Base-by-base conservation (phyloP, 352 stramenopile genomes). In the Phytophthora agathidicida region DNA sequence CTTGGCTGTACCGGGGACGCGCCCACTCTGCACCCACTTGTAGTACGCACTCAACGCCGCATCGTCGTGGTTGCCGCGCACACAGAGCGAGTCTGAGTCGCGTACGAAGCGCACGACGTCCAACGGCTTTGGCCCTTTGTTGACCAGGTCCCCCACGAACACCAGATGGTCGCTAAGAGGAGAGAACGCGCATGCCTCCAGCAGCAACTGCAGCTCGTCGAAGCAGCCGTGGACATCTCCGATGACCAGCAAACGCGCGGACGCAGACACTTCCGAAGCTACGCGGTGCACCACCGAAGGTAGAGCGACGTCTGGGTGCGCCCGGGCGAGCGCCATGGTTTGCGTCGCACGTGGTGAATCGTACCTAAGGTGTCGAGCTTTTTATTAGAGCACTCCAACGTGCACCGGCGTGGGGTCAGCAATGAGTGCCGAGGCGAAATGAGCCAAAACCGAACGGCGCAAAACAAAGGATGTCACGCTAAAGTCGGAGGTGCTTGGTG, bases 201-300 rank as follows among this genome's bases (percentile, higher is more conserved):
- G 64, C 10, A 95, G 71, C 48, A 73, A 39, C 16, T 78, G 68
- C 7, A 98, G 73, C 71, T 98, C 93, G 26, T 91, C 75, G 20
- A 88, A 84, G 65, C 93, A 98, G 24, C 88, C 93, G 63, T 98
- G 93, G 16, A 98, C 88, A 62, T 98, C 93, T 13, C 93, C 91
- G 39, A 98, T 78, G 26, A 98, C 46, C 23, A 98, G 58, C 37
- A 97, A 68, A 28, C 84, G 71, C 31, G 59, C 66, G 32, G 46
- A 59, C 7, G 53, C 23, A 23, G 53, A 22, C 8, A 86, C 52
- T n/a, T 78, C 58, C n/a, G 52, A 42, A 10, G 57, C 60, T 11
- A 82, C 62, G 22, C 65, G 68, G 48, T 91, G 81, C 26, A 88
- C 50, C 24, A 71, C 47, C 3, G 22, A 23, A 5, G 81, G 81